Evolutionary conservation across 345 rosid species (phyloP).

Genomic region (Moricandia arvensis): DNA sequence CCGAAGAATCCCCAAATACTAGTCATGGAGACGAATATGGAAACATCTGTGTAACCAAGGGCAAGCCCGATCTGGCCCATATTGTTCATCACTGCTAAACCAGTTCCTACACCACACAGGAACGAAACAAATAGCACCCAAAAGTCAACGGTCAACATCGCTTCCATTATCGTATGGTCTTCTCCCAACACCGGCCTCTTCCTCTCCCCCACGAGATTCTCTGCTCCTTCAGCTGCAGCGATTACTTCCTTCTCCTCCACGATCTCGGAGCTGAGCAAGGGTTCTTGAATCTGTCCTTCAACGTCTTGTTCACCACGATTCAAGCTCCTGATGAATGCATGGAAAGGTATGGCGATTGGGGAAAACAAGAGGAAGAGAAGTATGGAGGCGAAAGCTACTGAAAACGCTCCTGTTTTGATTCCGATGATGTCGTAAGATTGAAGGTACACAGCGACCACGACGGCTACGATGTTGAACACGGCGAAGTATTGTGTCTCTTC

Average conservation of each 20-base stretch:
- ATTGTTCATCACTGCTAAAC: slow-evolving; percentile 52
- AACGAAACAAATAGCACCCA: slow-evolving; percentile 85
- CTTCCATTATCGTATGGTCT: slow-evolving; percentile 78
- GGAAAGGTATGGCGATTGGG: slow-evolving; percentile 60
- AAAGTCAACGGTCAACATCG: slow-evolving; percentile 64
- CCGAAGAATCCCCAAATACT: slow-evolving; percentile 98
- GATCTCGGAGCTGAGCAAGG: slow-evolving; percentile 54
- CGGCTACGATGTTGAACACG: slow-evolving; percentile 59
- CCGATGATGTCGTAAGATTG: slow-evolving; percentile 60
- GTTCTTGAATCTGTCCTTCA: slow-evolving; percentile 47
- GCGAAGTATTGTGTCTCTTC: slow-evolving; percentile 71
- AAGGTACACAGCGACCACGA: slow-evolving; percentile 75
- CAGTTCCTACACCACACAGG: slow-evolving; percentile 65
- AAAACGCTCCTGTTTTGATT: slow-evolving; percentile 39
- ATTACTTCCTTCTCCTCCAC: slow-evolving; percentile 5
- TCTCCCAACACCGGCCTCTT: slow-evolving; percentile 67
- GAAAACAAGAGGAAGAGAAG: slow-evolving; percentile 63
- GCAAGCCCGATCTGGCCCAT: slow-evolving; percentile 93
- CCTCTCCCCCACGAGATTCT: slow-evolving; percentile 23
- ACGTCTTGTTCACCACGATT: slow-evolving; percentile 33
- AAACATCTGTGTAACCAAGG: slow-evolving; percentile 82
- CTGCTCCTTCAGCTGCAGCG: too few relatives aligned
- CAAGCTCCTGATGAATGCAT: slow-evolving; percentile 44
- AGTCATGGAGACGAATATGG: slow-evolving; percentile 74
- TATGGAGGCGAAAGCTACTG: slow-evolving; percentile 44